Base-by-base conservation (phyloP, 1,284 basidiomycete species). In the Apiotrichum domesticum region DNA sequence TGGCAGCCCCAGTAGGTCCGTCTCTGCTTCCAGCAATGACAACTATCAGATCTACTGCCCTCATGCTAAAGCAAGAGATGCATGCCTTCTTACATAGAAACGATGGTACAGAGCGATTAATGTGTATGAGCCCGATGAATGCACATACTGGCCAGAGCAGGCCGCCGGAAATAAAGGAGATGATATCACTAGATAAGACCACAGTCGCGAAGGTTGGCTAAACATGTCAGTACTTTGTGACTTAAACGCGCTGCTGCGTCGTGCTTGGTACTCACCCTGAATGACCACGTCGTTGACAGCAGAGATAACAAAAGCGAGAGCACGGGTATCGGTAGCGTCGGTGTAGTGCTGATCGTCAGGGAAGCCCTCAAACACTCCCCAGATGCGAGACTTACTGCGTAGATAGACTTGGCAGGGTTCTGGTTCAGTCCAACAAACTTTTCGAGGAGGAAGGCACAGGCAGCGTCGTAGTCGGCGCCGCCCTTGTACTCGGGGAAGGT, bases 381-480 rank as follows among this genome's bases (percentile, higher is more conserved):
- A n/a, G n/a, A n/a, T n/a, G n/a, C n/a, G n/a, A 46, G 48, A 39
- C 48, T 56, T 53, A 74, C 73, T 35, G 73, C 72, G 63, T 79
- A 77, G 57, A 80, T 75, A 56, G 77, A 77, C 67, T 80, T 81
- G 32, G 73, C 68, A 9, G 89, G 86, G 66, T 86, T 88, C 78
- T 92, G 89, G 75, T 93, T 93, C 57, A 93, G 81, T 21, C 83
- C 84, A 15, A 92, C 88, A 74, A 94, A 94, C 48, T 87, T 85
- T 70, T 91, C 87, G 43, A 93, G 79, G 56, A 93, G 81, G 74
- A 90, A 93, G 65, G 87, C 84, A 75, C 87, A 92, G 11, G 90
- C 90, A 29, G 84, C 81, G 66, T 93, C 89, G 73, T 93, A 93
- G 77, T 87, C 86, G 35, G 47, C 49, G 10, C 88, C 89, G 48